Percentiles rank a stretch among this genome's conserved stretches.
phyloP scores from a whole-genome alignment of 768 basidiomycete genomes.

The Cystofilobasidium macerans region DNA sequence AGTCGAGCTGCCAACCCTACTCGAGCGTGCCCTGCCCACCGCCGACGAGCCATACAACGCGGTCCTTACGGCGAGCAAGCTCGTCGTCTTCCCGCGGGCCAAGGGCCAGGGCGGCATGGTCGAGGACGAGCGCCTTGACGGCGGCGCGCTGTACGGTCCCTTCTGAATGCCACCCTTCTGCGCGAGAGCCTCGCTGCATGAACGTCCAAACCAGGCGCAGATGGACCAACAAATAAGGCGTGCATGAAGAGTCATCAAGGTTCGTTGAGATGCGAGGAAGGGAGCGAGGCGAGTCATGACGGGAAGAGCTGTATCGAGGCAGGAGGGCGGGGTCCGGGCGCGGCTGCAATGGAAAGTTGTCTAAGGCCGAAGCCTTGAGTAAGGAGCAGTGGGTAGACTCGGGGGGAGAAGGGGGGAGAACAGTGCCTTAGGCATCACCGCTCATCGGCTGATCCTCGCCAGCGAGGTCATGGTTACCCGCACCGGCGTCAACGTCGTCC shows the following conservation, averaged over 20 bases:
- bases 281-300: no score
- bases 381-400: no score
- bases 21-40: background rate
- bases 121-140: background rate
- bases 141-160: background rate
- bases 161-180: background rate
- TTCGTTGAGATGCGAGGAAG: no score
- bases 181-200: no score
- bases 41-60: slow-evolving; percentile 8
- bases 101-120: background rate
- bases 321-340: no score
- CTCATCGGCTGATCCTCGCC: background rate
- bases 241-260: background rate
- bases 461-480: background rate
- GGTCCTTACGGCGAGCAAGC: background rate
- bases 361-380: no score
- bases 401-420: no score
- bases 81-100: background rate
- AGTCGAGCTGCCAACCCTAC: background rate
- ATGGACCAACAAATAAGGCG: background rate
- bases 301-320: no score
- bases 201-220: no score
- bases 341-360: no score
- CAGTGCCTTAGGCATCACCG: background rate
- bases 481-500: background rate